phyloP scores from a whole-genome alignment of 2,329 filamentous ascomycete genomes.

The Colletotrichum theobromicola region DNA sequence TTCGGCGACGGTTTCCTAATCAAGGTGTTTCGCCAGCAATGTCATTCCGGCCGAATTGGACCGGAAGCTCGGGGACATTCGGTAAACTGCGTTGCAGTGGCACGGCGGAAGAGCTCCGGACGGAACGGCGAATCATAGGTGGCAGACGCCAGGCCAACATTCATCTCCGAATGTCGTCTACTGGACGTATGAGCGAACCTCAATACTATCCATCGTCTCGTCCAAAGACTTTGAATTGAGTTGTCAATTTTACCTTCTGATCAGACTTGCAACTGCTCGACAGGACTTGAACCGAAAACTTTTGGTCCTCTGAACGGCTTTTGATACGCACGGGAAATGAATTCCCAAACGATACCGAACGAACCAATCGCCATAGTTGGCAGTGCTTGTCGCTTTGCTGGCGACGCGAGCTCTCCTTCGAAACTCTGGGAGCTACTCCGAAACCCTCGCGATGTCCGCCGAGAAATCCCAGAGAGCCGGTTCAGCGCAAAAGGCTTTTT shows the following conservation, averaged over 20 bases:
- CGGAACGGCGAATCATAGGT: neutral
- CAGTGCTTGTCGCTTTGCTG: neutral
- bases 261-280: neutral
- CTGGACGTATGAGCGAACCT: neutral
- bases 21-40: neutral
- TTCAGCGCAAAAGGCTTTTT: neutral
- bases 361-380: constrained; percentile 23
- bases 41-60: neutral
- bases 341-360: neutral
- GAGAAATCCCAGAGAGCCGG: neutral
- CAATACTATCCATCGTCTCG: neutral
- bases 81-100: neutral
- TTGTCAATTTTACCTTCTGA: neutral
- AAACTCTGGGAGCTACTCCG: constrained; percentile 12
- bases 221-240: neutral
- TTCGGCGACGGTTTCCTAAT: neutral
- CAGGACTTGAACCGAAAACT: neutral
- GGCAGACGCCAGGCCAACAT: neutral
- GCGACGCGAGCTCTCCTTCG: neutral
- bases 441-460: neutral
- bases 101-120: neutral
- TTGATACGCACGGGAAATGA: neutral
- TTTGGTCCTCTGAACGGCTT: neutral
- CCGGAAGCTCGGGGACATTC: neutral
- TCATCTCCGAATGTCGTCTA: neutral